A percentile compares a stretch with the other conserved stretches of the same genome.
Evolutionary conservation across 495 filamentous ascomycete genomes (phyloP).

Genomic region (Penicillium maclennaniae): DNA sequence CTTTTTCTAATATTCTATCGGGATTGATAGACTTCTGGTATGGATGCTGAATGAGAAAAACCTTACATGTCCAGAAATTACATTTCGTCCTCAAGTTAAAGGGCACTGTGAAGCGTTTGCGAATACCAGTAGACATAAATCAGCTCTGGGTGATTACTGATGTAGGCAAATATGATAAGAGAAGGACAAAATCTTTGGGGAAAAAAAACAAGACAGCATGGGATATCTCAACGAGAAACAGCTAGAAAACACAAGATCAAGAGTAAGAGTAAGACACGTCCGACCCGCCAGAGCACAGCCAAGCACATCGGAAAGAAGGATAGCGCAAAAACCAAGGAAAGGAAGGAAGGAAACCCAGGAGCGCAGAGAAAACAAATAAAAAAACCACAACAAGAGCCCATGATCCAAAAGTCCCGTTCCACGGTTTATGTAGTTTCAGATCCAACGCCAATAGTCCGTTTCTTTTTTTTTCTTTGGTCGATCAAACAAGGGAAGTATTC

Average conservation of each 20-base stretch:
- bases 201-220: constrained; percentile 19
- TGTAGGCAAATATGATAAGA: not conserved
- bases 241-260: constrained; percentile 6
- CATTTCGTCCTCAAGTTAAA: no score
- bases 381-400: constrained; percentile 1
- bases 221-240: constrained; percentile 30
- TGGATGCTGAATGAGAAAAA: no score
- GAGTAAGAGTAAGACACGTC: not conserved
- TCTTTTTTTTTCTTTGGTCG: not conserved
- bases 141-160: no score
- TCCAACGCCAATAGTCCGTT: not conserved
- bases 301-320: not conserved
- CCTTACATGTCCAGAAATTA: no score
- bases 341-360: not conserved
- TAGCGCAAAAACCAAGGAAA: constrained; percentile 9
- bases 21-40: no score
- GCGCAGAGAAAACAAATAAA: not conserved
- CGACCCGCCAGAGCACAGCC: constrained; percentile 7
- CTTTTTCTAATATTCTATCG: no score
- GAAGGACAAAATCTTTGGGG: not conserved
- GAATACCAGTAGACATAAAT: no score
- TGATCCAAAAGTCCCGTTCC: not conserved
- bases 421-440: not conserved
- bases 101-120: no score
- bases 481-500: not conserved